Evolutionary conservation across 1,284 basidiomycete species (phyloP).

Genomic region (Apiotrichum sp.): DNA sequence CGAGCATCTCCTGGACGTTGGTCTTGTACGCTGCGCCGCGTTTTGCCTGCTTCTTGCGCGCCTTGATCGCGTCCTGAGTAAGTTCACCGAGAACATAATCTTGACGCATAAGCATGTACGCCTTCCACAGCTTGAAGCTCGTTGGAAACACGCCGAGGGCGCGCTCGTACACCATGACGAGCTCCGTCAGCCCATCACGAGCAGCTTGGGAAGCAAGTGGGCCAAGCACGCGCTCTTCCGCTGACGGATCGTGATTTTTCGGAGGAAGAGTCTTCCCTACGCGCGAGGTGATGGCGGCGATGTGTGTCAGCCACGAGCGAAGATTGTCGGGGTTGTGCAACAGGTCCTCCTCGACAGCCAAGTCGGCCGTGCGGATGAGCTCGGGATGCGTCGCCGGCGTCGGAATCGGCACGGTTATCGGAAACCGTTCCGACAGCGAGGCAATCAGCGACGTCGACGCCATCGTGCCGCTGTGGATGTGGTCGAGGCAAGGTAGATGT

Average conservation of each 20-base stretch:
- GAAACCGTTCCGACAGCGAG: constrained; percentile 54
- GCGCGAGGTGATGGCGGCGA: constrained; percentile 66
- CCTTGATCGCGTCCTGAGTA: constrained; percentile 41
- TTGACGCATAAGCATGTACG: constrained; percentile 78
- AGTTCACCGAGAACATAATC: constrained; percentile 74
- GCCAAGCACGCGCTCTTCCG: constrained; percentile 44
- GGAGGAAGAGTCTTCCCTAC: constrained; percentile 56
- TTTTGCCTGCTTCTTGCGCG: constrained; percentile 57
- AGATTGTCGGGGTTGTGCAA: constrained; percentile 85
- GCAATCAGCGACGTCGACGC: constrained; percentile 27
- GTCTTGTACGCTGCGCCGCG: constrained; percentile 68
- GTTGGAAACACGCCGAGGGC: constrained; percentile 81
- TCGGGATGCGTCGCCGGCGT: constrained; percentile 69
- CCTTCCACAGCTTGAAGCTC: constrained; percentile 92
- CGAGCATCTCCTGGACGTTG: constrained; percentile 80
- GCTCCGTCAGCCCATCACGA: constrained; percentile 68
- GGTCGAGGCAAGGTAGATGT: not conserved
- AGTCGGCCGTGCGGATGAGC: constrained; percentile 68
- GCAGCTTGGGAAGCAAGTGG: constrained; percentile 63
- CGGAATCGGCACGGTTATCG: constrained; percentile 77
- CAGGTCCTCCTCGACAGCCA: constrained; percentile 92
- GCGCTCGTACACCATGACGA: constrained; percentile 87
- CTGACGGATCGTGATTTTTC: constrained; percentile 27
- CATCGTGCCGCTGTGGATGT: constrained; percentile 15
- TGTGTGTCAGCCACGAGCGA: constrained; percentile 84